Evolutionary conservation across 2,329 filamentous ascomycete genomes (phyloP).

Genomic region (Trichophyton simii): DNA sequence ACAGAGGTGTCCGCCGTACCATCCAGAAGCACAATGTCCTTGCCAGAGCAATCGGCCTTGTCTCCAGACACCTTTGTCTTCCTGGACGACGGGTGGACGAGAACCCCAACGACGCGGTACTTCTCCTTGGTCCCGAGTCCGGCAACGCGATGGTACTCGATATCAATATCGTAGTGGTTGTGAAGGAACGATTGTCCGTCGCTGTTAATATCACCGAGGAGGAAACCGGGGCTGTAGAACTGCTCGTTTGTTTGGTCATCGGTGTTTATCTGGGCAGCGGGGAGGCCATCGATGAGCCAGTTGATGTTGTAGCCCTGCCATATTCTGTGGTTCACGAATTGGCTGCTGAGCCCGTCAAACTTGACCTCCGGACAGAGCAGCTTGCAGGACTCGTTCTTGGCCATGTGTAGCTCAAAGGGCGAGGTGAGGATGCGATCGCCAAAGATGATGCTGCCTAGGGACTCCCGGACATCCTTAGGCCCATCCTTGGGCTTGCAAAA

Average conservation of each 20-base stretch:
- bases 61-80: conserved; percentile 40
- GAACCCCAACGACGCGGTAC: conserved; percentile 80
- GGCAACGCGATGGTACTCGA: conserved; percentile 80
- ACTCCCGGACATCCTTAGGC: conserved; percentile 70
- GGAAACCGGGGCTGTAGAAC: conserved; percentile 87
- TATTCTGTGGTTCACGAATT: conserved; percentile 75
- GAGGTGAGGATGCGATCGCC: conserved; percentile 97
- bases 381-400: conserved; percentile 75
- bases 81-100: conserved; percentile 69
- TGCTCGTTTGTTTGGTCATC: conserved; percentile 64
- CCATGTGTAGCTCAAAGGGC: conserved; percentile 81
- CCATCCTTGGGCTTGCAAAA: conserved; percentile 74
- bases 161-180: conserved; percentile 89
- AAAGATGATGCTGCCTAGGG: conserved; percentile 89
- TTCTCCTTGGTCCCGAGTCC: conserved; percentile 42
- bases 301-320: conserved; percentile 80
- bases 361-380: conserved; percentile 57
- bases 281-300: conserved; percentile 89
- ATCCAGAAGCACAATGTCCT: conserved; percentile 50
- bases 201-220: conserved; percentile 50
- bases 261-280: conserved; percentile 69
- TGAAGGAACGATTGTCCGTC: conserved; percentile 54
- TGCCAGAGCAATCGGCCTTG: conserved; percentile 50
- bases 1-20: conserved; percentile 55
- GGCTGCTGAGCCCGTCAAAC: conserved; percentile 52